A percentile compares a stretch with the other conserved stretches of the same genome.
phyloP scores from a whole-genome alignment of 805 yeast genomes.

The Wickerhamiella hasegawae region DNA sequence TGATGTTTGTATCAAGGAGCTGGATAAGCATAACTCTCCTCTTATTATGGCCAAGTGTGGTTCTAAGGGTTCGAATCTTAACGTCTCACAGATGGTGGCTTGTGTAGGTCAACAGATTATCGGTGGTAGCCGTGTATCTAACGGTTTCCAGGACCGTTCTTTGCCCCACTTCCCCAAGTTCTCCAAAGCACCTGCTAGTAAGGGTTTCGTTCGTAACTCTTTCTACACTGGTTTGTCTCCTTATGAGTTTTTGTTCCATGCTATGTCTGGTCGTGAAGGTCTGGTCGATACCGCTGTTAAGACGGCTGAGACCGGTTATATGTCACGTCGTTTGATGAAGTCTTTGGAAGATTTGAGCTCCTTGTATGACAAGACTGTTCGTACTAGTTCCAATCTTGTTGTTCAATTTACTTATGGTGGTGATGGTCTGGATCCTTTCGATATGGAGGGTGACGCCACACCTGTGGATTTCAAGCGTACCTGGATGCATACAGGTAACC shows the following conservation, averaged over 20 bases:
- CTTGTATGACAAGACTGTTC: constrained; percentile 83
- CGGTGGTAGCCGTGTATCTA: constrained; percentile 97
- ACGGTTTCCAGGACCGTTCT: constrained; percentile 98
- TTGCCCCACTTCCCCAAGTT: constrained; percentile 92
- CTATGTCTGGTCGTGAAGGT: constrained; percentile 99
- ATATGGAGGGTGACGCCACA: constrained; percentile 97
- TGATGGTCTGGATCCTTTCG: constrained; percentile 94
- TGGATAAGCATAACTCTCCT: constrained; percentile 85
- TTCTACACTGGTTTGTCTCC: constrained; percentile 89
- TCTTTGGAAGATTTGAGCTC: constrained; percentile 91
- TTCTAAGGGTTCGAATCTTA: constrained; percentile 93
- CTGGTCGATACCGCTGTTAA: constrained; percentile 98
- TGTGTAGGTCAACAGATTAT: constrained; percentile 94
- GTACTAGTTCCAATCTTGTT: constrained; percentile 90
- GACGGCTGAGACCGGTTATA: constrained; percentile 97
- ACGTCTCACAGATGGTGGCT: constrained; percentile 99
- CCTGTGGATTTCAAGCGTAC: constrained; percentile 90
- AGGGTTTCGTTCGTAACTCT: constrained; percentile 94
- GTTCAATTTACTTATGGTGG: constrained; percentile 98
- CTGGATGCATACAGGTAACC: constrained; percentile 80
- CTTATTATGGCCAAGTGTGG: constrained; percentile 99
- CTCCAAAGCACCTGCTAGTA: constrained; percentile 93
- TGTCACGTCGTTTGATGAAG: constrained; percentile 96
- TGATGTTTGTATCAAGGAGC: constrained; percentile 86
- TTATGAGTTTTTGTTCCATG: constrained; percentile 94